Conservation (phyloP, 1,284 basidiomycete species). For the Athelia psychrophila region DNA sequence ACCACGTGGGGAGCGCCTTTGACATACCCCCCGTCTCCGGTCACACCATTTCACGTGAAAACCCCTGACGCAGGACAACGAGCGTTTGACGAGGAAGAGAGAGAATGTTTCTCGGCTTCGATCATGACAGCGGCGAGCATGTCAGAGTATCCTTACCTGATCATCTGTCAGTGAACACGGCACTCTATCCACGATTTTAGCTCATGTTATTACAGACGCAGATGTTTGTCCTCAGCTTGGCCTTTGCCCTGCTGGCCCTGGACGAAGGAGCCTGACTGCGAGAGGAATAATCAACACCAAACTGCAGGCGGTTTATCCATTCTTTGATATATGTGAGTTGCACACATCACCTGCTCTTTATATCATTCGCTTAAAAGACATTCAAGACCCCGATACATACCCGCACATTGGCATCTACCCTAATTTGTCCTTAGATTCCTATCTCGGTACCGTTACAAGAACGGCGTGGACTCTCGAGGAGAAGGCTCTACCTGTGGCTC, state of each 20-base stretch:
- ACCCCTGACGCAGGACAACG: conserved; percentile 45
- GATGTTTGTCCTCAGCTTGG: conserved; percentile 43
- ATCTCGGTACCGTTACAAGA: not conserved
- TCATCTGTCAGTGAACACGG: conserved; percentile 29
- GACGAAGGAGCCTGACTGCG: conserved; percentile 6
- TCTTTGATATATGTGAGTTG: conserved; percentile 11
- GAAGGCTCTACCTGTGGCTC: not conserved
- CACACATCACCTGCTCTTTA: not conserved
- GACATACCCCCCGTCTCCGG: conserved; percentile 39
- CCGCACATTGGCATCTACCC: conserved; percentile 14
- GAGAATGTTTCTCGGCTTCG: conserved; percentile 14
- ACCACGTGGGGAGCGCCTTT: conserved; percentile 45
- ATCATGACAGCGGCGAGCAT: conserved; percentile 14
- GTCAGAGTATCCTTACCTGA: conserved; percentile 27
- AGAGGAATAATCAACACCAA: conserved; percentile 1
- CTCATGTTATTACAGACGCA: conserved; percentile 26
- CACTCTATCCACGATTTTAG: not conserved
- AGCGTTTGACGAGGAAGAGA: conserved; percentile 25
- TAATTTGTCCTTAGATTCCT: not conserved
- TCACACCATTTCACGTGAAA: conserved; percentile 30
- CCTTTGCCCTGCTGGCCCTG: conserved; percentile 35
- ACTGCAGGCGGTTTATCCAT: conserved; percentile 11
- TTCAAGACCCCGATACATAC: conserved; percentile 7
- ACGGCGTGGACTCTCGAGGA: not conserved
- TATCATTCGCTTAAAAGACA: not conserved